Base-by-base conservation (phyloP, 1,284 basidiomycete species). In the Neolentinus lepideus region DNA sequence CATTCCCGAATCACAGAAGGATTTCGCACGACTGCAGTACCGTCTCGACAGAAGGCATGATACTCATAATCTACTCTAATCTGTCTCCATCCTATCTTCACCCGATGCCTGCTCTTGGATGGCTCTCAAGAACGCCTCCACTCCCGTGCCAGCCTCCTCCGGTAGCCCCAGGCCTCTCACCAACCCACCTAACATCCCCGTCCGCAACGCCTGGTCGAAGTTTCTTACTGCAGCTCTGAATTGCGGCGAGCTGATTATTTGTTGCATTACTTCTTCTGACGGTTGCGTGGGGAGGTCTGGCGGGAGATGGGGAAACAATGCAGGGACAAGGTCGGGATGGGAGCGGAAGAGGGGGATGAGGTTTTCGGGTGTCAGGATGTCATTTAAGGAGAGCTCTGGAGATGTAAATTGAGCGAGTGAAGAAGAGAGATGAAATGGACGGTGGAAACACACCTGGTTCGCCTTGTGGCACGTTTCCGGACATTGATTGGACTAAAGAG, bases 231-330 rank as follows among this genome's bases (percentile, higher is more conserved):
- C 78, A 1, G 72, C 65, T 45, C 81, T 79, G 66, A 86, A 85
- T 56, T 81, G 84, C 0, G 80, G 77, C 8, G 79, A 81, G 47
- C 73, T 70, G 54, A 81, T 76, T 60, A 83, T 77, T 22, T 73
- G 74, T 52, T 77, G 76, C 2, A 92, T 70, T 10, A 72, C 79
- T 56, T 90, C 87, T 2, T 79, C 72, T 1, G 83, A 84, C 8
- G 85, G 84, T 12, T 79, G 79, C 22, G 75, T 68, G 1, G 85
- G 85, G 6, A 90, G 74, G 69, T 90, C 88, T 10, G 85, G 74
- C 1, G 90, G 88, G 27, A 92, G 78, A 62, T 90, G 81, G 8
- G 89, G 89, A 67, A 90, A 90, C 56, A 92, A 74, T 1, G 86
- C 68, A 8, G 79, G 70, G 51, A 87, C 74, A 31, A 91, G 75